Evolutionary conservation across 176 grass and related monocot genomes (phyloP).

Genomic region (Eragrostis nindensis): DNA sequence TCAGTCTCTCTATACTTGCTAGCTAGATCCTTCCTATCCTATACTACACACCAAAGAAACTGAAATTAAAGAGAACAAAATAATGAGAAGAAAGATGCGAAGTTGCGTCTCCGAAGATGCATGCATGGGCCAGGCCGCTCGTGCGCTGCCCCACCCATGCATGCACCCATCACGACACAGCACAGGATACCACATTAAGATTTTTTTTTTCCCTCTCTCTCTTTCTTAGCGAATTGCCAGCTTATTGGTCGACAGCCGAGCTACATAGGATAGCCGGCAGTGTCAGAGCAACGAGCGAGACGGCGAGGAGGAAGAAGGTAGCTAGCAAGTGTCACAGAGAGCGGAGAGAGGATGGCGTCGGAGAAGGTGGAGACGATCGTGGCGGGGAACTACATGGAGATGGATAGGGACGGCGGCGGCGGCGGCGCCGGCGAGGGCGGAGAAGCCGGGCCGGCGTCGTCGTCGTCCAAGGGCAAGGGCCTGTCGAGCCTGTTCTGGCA

Average conservation of each 20-base stretch:
- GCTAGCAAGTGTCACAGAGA: not conserved
- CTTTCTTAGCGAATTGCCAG: no score
- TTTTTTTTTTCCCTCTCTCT: not conserved
- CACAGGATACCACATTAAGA: not conserved
- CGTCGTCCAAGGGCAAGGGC: slow-evolving; percentile 29
- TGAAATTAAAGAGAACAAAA: not conserved
- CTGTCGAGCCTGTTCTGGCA: slow-evolving; percentile 82
- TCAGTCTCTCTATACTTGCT: not conserved
- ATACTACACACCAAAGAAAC: not conserved
- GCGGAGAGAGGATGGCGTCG: slow-evolving; percentile 55
- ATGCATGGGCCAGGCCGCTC: slow-evolving; percentile 70
- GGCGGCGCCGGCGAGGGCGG: not conserved
- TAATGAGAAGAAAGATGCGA: not conserved
- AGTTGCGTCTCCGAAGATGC: no score
- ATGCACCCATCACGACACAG: slow-evolving; percentile 37
- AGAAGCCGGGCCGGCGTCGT: not conserved
- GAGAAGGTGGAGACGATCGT: slow-evolving; percentile 99
- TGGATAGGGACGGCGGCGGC: slow-evolving; percentile 57
- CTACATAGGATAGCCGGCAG: slow-evolving; percentile 20
- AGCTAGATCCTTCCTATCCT: not conserved
- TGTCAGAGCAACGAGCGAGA: not conserved
- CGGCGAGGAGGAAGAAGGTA: not conserved
- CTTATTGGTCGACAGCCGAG: not conserved
- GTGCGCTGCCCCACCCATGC: slow-evolving; percentile 64
- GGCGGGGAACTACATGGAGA: slow-evolving; percentile 93